phyloP scores from a whole-genome alignment of 169 alveolate genomes.

The Theileria equi region DNA sequence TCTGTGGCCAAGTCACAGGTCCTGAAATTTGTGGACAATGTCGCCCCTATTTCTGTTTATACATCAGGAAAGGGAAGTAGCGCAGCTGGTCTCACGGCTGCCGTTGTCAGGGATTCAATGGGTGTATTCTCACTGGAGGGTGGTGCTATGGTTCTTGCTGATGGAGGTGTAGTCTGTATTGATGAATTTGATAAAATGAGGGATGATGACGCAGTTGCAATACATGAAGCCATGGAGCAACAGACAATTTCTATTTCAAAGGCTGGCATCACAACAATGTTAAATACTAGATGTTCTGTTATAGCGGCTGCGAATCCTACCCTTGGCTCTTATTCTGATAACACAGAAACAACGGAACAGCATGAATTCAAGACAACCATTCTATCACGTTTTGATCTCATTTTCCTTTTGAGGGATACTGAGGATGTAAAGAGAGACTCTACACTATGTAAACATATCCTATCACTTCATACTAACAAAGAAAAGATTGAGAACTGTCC shows the following conservation, averaged over 20 bases:
- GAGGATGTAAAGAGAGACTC: conserved; percentile 91
- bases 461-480: conserved; percentile 69
- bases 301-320: conserved; percentile 99
- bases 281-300: conserved; percentile 94
- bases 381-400: conserved; percentile 94
- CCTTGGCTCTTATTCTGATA: conserved; percentile 95
- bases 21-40: conserved; percentile 94
- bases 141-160: conserved; percentile 99
- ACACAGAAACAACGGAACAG: conserved; percentile 94
- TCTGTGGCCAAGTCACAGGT: conserved; percentile 98
- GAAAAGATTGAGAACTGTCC: conserved; percentile 37
- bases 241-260: conserved; percentile 98
- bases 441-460: conserved; percentile 70
- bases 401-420: conserved; percentile 94
- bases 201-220: conserved; percentile 98
- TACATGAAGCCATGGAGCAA: conserved; percentile 99
- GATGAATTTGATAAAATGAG: conserved; percentile 99
- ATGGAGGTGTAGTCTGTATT: conserved; percentile 98
- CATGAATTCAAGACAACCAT: conserved; percentile 98
- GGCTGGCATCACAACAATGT: conserved; percentile 99
- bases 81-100: conserved; percentile 99
- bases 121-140: conserved; percentile 96
- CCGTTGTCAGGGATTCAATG: conserved; percentile 88
- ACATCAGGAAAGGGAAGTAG: conserved; percentile 99
- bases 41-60: conserved; percentile 97